Evolutionary conservation across 371 early-diverging fungal species (phyloP).

Genomic region (Parasitella parasitica): DNA sequence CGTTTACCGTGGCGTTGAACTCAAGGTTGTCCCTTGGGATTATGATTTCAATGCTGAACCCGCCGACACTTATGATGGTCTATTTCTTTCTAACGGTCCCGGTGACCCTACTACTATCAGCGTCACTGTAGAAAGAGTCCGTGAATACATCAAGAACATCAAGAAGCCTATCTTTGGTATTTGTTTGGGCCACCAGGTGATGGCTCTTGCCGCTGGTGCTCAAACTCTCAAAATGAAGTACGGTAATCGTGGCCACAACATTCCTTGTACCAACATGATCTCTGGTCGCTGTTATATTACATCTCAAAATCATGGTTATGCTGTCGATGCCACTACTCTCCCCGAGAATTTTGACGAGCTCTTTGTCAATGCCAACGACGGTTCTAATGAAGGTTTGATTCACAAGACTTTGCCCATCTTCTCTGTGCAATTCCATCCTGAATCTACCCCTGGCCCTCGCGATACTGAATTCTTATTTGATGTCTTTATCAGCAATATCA

Average conservation of each 20-base stretch:
- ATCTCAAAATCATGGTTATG: conserved; percentile 97
- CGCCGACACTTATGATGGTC: conserved; percentile 79
- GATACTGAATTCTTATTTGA: conserved; percentile 96
- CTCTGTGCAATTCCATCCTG: conserved; percentile 98
- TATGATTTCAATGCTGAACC: conserved; percentile 80
- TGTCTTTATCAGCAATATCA: conserved; percentile 79
- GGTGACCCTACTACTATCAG: conserved; percentile 91
- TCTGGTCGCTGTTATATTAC: conserved; percentile 97
- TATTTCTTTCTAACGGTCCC: conserved; percentile 97
- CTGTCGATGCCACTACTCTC: conserved; percentile 84
- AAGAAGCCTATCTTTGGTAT: conserved; percentile 96
- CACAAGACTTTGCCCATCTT: conserved; percentile 89
- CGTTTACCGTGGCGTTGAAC: conserved; percentile 88
- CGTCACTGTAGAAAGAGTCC: conserved; percentile 72
- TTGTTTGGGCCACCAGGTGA: conserved; percentile 95
- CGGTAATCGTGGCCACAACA: conserved; percentile 98
- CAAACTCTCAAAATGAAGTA: conserved; percentile 93
- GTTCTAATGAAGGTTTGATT: conserved; percentile 96
- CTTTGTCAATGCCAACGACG: conserved; percentile 97
- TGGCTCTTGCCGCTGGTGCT: conserved; percentile 93
- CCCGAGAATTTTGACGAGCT: conserved; percentile 81
- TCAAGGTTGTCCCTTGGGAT: conserved; percentile 95
- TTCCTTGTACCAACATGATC: conserved; percentile 94
- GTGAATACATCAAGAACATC: conserved; percentile 61
- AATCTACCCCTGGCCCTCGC: conserved; percentile 95